Evolutionary conservation across 2,329 filamentous ascomycete species (phyloP).

Genomic region (Neonectria faginata): DNA sequence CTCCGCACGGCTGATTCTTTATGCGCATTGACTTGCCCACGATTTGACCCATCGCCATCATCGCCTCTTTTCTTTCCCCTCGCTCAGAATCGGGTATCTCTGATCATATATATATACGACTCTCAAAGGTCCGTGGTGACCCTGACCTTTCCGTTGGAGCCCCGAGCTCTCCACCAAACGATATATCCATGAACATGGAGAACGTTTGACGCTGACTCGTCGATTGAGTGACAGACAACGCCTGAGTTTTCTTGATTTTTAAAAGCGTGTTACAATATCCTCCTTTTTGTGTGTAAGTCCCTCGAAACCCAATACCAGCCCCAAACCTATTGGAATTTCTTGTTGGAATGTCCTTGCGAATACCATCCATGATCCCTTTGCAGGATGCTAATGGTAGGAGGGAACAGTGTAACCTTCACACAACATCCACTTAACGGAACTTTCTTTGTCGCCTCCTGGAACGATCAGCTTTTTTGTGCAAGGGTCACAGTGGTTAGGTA

Average conservation of each 20-base stretch:
- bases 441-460: slow-evolving; percentile 18
- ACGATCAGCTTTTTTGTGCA: slow-evolving; percentile 32
- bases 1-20: slow-evolving; percentile 24
- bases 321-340: not conserved
- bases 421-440: slow-evolving; percentile 18
- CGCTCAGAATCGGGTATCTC: slow-evolving; percentile 10
- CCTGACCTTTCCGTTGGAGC: not conserved
- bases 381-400: slow-evolving; percentile 24
- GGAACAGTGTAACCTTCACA: slow-evolving; percentile 24
- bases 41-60: slow-evolving; percentile 11
- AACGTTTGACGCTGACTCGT: slow-evolving; percentile 5
- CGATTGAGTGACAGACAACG: slow-evolving; percentile 10
- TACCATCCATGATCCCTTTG: slow-evolving; percentile 22
- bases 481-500: slow-evolving; percentile 28
- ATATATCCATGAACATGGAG: not conserved
- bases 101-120: slow-evolving; percentile 16
- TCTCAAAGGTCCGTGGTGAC: slow-evolving; percentile 21
- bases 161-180: not conserved
- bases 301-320: not conserved
- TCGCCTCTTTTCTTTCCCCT: not conserved
- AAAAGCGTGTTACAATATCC: not conserved
- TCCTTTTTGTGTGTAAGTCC: slow-evolving; percentile 15
- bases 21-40: slow-evolving; percentile 27
- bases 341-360: slow-evolving; percentile 9
- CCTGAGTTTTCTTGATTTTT: not conserved